phyloP scores from a whole-genome alignment of 225 moss, liverwort and hornwort genomes.

The Marchantia paleacea region DNA sequence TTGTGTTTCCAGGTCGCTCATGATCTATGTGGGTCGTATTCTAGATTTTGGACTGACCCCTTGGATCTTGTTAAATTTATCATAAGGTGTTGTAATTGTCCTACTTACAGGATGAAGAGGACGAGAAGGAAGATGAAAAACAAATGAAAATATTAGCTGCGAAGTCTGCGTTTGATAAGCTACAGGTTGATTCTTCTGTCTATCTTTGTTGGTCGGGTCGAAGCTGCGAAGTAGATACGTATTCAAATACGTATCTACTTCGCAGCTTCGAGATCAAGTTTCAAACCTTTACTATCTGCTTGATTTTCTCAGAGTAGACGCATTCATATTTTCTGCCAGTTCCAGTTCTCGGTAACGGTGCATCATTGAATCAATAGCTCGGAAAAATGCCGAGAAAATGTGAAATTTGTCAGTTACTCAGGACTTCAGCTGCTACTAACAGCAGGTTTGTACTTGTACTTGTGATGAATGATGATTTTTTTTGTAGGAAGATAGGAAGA shows the following conservation, averaged over 20 bases:
- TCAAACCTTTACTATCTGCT: neutral
- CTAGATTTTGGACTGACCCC: neutral
- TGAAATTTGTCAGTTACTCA: neutral
- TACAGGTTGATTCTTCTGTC: constrained; percentile 21
- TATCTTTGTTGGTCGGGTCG: neutral
- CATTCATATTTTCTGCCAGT: neutral
- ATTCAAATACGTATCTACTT: neutral
- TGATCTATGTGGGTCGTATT: neutral
- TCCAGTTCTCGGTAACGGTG: too few relatives aligned
- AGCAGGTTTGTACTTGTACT: neutral
- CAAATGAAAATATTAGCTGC: constrained; percentile 38
- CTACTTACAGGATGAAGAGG: constrained; percentile 21
- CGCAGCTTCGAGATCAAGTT: neutral
- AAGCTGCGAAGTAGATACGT: too few relatives aligned
- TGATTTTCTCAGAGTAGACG: neutral
- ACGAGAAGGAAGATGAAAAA: constrained; percentile 35
- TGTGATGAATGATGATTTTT: neutral
- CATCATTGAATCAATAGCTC: neutral
- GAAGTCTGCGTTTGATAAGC: constrained; percentile 38
- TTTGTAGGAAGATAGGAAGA: constrained; percentile 40
- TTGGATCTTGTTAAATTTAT: too few relatives aligned
- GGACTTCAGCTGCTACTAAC: neutral
- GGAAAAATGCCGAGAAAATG: neutral
- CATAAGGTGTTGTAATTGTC: neutral
- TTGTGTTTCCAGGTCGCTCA: neutral